Evolutionary conservation across 768 basidiomycete genomes (phyloP), one percentile per base, ranked within the genome.

Genomic region (Mrakia hoshinonis): DNA sequence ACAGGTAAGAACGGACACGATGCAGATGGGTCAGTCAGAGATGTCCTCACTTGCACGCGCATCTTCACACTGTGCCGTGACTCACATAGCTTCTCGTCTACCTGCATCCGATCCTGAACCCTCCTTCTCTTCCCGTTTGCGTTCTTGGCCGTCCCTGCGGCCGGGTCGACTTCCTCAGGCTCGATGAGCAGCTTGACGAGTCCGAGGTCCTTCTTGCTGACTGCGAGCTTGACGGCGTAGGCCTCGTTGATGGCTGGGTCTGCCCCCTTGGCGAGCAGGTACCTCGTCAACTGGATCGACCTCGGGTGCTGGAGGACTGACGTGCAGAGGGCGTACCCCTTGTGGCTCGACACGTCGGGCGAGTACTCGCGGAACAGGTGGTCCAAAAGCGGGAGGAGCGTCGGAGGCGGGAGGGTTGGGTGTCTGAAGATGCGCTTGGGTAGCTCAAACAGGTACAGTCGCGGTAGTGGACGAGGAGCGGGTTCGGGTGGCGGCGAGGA

Each of bases 161-260:
- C 29, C 75, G 60, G 76, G 55, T 36, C 55, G 63, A 7, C 75
- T 3, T 68, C 70, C 1, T 75, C 65, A 38, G 75, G 58, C 76
- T 92, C 89, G 61, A 96, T 83, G n/a, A 97, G 83, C 78, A 89
- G 77, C 76, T 84, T 86, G 49, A 96, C 87, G 55, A 93, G 80
- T 0, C 77, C 72, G 11, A 93, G 79, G 72, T 91, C 85, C 73
- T 84, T 85, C 75, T 84, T 85, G 49, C 84, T 83, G 64, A 96
- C 89, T 2, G 93, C 93, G 3, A 91, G 84, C 62, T 83, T 81
- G 22, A 96, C 82, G 0, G 92, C 83, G n/a, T 92, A 80, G 26
- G 81, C 83, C 15, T 83, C 78, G 75, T 88, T 89, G 73, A 79
- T 79, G 5, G 76, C 76, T 0, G 93, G 92, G 13, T 87, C 87